Evolutionary conservation across 257 asterid species (phyloP).

Genomic region (Plantago ovata): DNA sequence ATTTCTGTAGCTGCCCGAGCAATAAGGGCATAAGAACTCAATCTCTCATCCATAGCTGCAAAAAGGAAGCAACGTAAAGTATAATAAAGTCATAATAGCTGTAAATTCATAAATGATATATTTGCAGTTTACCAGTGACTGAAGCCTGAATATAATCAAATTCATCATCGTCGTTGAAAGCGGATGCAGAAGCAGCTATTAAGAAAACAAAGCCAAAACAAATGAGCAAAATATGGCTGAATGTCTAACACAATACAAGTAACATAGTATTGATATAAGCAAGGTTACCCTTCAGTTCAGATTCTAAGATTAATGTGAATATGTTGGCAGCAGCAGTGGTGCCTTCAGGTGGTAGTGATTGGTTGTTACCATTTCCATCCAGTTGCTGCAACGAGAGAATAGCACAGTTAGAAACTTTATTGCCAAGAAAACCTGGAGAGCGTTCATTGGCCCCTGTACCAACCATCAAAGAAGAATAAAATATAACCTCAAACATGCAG

Average conservation of each 20-base stretch:
- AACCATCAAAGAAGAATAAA: too few species aligned
- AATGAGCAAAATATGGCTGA: constrained; percentile 22
- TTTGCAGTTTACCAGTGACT: constrained; percentile 48
- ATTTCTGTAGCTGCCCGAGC: constrained; percentile 83
- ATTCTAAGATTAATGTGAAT: constrained; percentile 75
- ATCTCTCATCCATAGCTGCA: constrained; percentile 96
- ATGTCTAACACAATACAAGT: constrained; percentile 1
- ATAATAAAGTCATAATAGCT: constrained; percentile 17
- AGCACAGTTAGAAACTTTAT: constrained; percentile 19
- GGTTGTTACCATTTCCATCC: constrained; percentile 46
- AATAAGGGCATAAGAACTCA: constrained; percentile 92
- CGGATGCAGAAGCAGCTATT: constrained; percentile 82
- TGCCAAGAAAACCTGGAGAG: neutral
- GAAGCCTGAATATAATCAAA: constrained; percentile 72
- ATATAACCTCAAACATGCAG: too few species aligned
- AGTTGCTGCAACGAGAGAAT: constrained; percentile 45
- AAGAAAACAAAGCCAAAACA: constrained; percentile 22
- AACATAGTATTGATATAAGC: constrained; percentile 12
- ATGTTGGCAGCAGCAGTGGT: constrained; percentile 75
- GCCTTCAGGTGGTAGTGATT: constrained; percentile 74
- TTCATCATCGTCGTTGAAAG: constrained; percentile 64
- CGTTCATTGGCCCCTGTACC: too few species aligned
- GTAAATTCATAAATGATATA: constrained; percentile 15
- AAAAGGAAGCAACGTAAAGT: constrained; percentile 25
- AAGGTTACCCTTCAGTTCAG: constrained; percentile 67